phyloP scores from a whole-genome alignment of 352 stramenopile species.

The Phytopythium litorale region DNA sequence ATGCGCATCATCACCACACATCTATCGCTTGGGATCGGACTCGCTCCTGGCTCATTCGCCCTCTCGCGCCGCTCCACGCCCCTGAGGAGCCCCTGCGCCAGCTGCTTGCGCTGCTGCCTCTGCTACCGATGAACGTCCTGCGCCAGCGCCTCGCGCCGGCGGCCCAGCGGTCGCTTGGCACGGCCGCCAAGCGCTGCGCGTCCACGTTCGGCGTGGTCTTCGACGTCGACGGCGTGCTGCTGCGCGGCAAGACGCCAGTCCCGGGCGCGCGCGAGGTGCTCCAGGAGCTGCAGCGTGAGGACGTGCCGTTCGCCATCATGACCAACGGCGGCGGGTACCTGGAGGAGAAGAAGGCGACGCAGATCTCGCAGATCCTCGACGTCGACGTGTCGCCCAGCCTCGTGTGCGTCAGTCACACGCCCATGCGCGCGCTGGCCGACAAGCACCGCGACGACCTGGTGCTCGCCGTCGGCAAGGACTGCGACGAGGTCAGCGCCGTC shows the following conservation, averaged over 20 bases:
- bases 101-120: not conserved
- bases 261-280: slow-evolving; percentile 65
- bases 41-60: not conserved
- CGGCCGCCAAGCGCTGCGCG: not conserved
- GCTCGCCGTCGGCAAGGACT: slow-evolving; percentile 78
- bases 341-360: slow-evolving; percentile 68
- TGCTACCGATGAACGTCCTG: slow-evolving; percentile 17
- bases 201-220: slow-evolving; percentile 81
- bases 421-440: slow-evolving; percentile 61
- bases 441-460: slow-evolving; percentile 74
- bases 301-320: slow-evolving; percentile 82
- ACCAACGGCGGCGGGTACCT: slow-evolving; percentile 82
- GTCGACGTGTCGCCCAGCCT: slow-evolving; percentile 38
- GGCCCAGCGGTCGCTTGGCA: not conserved
- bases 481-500: slow-evolving; percentile 48
- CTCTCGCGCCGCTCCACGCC: not conserved
- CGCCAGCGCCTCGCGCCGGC: slow-evolving; percentile 4
- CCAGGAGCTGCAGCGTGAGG: slow-evolving; percentile 48
- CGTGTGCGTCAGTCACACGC: slow-evolving; percentile 80
- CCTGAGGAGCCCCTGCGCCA: not conserved
- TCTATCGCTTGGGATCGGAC: not conserved
- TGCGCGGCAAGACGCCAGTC: slow-evolving; percentile 72
- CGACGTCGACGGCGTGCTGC: slow-evolving; percentile 77
- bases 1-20: not conserved
- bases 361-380: slow-evolving; percentile 68